These are phyloP conservation scores for Henckelia pumila DNA, from an alignment of 257 asterid species.

Conservation along the genomic window DNA sequence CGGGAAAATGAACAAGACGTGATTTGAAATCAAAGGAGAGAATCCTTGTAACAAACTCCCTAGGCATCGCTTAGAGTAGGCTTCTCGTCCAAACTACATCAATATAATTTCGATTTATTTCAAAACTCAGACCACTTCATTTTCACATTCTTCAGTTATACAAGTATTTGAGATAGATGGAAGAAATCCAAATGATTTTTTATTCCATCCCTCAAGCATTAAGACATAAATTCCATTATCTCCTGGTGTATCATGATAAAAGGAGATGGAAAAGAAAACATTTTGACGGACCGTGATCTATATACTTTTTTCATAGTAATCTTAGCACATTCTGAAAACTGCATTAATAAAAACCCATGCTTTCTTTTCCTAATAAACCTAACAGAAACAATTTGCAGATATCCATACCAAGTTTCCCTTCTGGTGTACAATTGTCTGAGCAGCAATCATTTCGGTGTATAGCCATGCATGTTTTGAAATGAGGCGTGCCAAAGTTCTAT, in stretches of 20 bases:
- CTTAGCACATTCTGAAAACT: background rate
- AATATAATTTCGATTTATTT: background rate
- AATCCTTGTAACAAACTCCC: conserved; percentile 5
- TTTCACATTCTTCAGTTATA: background rate
- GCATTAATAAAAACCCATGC: background rate
- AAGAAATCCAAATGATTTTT: background rate
- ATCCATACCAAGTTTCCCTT: conserved; percentile 72
- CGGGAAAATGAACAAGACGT: background rate
- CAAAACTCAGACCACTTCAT: background rate
- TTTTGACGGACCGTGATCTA: background rate
- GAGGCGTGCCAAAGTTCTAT: conserved; percentile 86
- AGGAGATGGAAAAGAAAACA: background rate
- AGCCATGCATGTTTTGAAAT: conserved; percentile 86
- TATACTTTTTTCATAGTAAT: background rate
- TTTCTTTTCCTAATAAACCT: background rate
- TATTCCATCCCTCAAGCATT: background rate
- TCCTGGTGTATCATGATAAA: background rate
- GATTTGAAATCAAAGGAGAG: background rate
- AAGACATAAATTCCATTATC: background rate
- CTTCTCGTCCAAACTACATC: background rate
- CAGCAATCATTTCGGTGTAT: conserved; percentile 96
- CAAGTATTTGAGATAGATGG: background rate
- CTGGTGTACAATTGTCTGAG: conserved; percentile 84
- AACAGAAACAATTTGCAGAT: conserved; percentile 10
- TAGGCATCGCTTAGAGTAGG: background rate